Evolutionary conservation across 139 green algal species (phyloP).

Genomic region (Chlamydomonas incerta): DNA sequence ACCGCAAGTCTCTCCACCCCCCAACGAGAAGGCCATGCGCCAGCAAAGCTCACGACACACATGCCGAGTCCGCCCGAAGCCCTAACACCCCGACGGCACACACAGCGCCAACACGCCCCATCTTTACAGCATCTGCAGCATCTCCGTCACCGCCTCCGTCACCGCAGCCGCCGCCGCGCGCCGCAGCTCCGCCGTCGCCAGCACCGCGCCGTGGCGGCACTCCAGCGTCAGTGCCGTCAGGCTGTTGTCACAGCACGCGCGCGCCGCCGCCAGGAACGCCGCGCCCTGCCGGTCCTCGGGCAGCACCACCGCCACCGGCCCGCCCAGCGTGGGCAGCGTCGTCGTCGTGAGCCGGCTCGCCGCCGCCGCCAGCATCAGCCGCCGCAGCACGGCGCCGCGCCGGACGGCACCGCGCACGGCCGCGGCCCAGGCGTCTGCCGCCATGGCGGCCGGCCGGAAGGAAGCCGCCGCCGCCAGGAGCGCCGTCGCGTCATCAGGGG

Average conservation of each 20-base stretch:
- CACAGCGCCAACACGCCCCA: too few relatives aligned
- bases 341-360: too few relatives aligned
- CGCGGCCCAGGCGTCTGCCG: neutral
- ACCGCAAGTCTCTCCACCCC: too few relatives aligned
- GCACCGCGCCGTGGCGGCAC: constrained; percentile 45
- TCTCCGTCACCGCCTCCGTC: constrained; percentile 50
- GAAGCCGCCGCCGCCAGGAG: neutral
- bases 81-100: too few relatives aligned
- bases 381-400: neutral
- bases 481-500: neutral
- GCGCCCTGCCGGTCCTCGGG: constrained; percentile 67
- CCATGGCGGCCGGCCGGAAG: neutral
- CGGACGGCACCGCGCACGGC: neutral
- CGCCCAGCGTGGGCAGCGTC: constrained; percentile 43
- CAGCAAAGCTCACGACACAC: too few relatives aligned
- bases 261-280: constrained; percentile 60
- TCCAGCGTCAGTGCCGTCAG: constrained; percentile 54
- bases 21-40: too few relatives aligned
- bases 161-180: constrained; percentile 37
- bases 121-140: constrained; percentile 56
- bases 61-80: too few relatives aligned
- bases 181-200: constrained; percentile 6
- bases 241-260: constrained; percentile 25
- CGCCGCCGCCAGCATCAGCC: neutral
- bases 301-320: constrained; percentile 68